A percentile compares a stretch with the other conserved stretches of the same genome.
phyloP scores from a whole-genome alignment of 164 flowering plant species.

The Sedum album region DNA sequence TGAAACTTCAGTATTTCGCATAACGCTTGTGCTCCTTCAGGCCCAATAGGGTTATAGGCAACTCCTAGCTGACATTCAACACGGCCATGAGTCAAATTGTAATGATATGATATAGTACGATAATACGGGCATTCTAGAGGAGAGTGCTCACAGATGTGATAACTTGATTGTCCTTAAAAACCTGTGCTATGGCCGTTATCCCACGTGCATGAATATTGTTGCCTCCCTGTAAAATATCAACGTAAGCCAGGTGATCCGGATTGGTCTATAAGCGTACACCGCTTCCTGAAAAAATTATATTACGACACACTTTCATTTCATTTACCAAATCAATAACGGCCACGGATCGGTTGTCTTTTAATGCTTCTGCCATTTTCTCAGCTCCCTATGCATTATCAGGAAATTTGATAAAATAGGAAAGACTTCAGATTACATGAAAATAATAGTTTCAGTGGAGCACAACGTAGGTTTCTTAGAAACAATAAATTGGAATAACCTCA shows the following conservation, averaged over 20 bases:
- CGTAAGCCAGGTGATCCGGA: background rate
- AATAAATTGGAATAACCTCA: conserved; percentile 45
- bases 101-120: background rate
- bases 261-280: background rate
- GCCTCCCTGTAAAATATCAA: conserved; percentile 69
- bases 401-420: background rate
- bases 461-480: background rate
- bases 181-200: conserved; percentile 45
- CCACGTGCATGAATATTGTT: conserved; percentile 86
- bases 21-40: conserved; percentile 82
- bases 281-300: background rate
- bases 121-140: conserved; percentile 7
- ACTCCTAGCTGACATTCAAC: conserved; percentile 59
- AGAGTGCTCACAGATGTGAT: conserved; percentile 53
- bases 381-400: conserved; percentile 54
- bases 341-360: conserved; percentile 71
- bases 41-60: conserved; percentile 90
- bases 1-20: conserved; percentile 85
- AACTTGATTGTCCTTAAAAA: conserved; percentile 64
- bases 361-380: conserved; percentile 73
- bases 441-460: too few species aligned
- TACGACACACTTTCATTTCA: background rate
- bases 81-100: conserved; percentile 5
- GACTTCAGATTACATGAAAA: background rate
- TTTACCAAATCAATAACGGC: conserved; percentile 67